Conservation (phyloP, 2,329 filamentous ascomycete genomes). For the Lachnellula arida region DNA sequence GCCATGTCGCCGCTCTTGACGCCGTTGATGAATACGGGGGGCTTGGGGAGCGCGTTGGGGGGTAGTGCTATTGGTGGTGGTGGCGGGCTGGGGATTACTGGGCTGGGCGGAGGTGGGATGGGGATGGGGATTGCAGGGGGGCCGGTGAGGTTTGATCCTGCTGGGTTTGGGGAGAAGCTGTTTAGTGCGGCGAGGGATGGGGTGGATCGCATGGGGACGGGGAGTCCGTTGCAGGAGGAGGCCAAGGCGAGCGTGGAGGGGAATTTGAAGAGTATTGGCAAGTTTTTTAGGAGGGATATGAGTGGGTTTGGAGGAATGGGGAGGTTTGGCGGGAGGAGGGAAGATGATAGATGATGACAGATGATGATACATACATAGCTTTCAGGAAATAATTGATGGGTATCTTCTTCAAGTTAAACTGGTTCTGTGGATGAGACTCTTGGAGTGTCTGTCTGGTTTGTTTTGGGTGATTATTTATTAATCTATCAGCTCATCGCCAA, state of each 20-base stretch:
- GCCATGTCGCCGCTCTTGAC: slow-evolving; percentile 67
- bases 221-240: slow-evolving; percentile 35
- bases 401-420: no score
- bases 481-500: not conserved
- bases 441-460: no score
- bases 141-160: slow-evolving; percentile 68
- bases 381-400: no score
- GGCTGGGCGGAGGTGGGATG: slow-evolving; percentile 33
- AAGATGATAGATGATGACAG: slow-evolving; percentile 2
- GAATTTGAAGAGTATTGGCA: slow-evolving; percentile 91
- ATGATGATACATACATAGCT: no score
- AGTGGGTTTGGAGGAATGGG: slow-evolving; percentile 71
- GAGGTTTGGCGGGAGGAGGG: slow-evolving; percentile 34
- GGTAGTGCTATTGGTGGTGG: no score
- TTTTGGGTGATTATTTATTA: no score
- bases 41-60: slow-evolving; percentile 33
- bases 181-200: slow-evolving; percentile 84
- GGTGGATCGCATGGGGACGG: slow-evolving; percentile 64
- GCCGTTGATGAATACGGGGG: slow-evolving; percentile 51
- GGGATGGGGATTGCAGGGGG: slow-evolving; percentile 29
- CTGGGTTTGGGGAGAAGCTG: slow-evolving; percentile 78
- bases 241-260: slow-evolving; percentile 77
- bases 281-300: slow-evolving; percentile 89
- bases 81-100: slow-evolving; percentile 41
- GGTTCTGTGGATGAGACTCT: no score